Evolutionary conservation across 257 asterid species (phyloP).

Genomic region (Echites panduratus): DNA sequence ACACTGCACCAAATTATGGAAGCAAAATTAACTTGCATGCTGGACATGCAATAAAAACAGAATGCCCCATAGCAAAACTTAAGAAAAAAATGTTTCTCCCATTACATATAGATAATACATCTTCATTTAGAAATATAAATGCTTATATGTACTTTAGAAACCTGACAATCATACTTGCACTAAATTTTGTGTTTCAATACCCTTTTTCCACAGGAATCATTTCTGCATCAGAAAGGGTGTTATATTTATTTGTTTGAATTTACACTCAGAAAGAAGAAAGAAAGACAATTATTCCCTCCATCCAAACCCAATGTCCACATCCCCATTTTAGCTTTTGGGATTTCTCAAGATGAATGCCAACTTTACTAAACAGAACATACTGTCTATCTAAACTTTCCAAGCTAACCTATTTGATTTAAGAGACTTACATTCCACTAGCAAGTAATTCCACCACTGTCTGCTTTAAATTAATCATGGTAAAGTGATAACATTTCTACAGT

Average conservation of each 20-base stretch:
- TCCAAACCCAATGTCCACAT: neutral
- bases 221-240: neutral
- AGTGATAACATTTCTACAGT: neutral
- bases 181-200: neutral
- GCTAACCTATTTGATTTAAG: neutral
- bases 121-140: neutral
- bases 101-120: neutral
- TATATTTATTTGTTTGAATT: neutral
- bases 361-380: neutral
- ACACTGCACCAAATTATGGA: slow-evolving; percentile 59
- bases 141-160: neutral
- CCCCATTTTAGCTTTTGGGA: neutral
- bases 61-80: neutral
- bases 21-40: slow-evolving; percentile 7
- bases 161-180: neutral
- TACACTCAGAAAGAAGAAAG: neutral
- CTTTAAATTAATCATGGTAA: neutral
- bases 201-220: neutral
- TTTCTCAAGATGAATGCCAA: neutral
- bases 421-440: too few relatives aligned
- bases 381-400: neutral
- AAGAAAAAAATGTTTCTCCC: neutral
- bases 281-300: neutral
- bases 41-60: neutral
- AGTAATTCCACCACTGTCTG: neutral